These are phyloP conservation scores for Miscanthus lutarioriparius DNA, from an alignment of 176 grass and related monocot genomes.

Conservation along the genomic window DNA sequence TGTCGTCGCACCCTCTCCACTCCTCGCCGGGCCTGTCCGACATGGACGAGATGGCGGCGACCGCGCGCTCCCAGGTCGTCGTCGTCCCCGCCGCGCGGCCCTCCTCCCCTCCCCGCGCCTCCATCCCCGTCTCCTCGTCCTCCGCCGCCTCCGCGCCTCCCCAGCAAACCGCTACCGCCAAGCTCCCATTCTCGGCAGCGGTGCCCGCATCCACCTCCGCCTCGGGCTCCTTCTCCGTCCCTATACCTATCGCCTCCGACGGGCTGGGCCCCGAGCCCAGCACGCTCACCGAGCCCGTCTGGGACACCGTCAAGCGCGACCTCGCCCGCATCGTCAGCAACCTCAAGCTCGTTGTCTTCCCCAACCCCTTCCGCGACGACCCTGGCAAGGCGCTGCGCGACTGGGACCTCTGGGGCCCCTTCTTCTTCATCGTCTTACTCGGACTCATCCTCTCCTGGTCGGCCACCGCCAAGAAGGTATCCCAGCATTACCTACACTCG, in stretches of 20 bases:
- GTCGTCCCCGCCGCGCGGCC: constrained; percentile 45
- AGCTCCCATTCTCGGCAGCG: constrained; percentile 35
- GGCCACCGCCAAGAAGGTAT: constrained; percentile 77
- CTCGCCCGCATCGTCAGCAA: constrained; percentile 84
- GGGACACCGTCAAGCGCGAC: constrained; percentile 91
- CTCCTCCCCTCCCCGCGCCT: constrained; percentile 56
- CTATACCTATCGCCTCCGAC: constrained; percentile 36
- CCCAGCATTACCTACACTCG: not conserved
- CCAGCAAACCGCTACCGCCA: not conserved
- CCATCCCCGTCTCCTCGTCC: constrained; percentile 64
- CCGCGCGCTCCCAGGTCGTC: constrained; percentile 2
- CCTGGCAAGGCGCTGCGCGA: constrained; percentile 84
- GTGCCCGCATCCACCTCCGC: not conserved
- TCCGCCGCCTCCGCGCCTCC: not conserved
- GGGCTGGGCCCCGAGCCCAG: constrained; percentile 52
- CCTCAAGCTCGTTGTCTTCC: constrained; percentile 93
- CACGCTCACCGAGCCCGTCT: constrained; percentile 89
- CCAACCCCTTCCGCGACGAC: constrained; percentile 91
- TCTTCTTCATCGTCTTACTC: constrained; percentile 97
- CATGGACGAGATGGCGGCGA: constrained; percentile 90
- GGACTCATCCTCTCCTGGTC: constrained; percentile 90
- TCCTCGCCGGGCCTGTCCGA: constrained; percentile 77
- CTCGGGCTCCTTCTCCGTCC: constrained; percentile 20
- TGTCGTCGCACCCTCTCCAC: constrained; percentile 58
- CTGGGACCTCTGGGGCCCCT: constrained; percentile 97